Base-by-base conservation (phyloP, 176 grass and related monocot species). In the Carex myosuroides region DNA sequence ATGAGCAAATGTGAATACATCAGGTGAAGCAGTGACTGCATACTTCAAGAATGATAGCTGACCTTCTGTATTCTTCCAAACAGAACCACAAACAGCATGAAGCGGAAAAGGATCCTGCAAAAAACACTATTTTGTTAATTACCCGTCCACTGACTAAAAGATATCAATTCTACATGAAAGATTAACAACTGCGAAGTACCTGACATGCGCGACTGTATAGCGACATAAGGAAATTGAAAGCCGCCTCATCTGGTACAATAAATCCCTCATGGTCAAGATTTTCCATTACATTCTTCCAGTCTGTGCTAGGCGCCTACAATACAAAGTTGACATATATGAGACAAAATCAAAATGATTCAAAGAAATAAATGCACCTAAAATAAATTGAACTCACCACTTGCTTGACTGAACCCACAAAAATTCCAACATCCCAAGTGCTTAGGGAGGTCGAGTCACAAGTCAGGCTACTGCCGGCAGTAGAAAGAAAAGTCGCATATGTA, bases 231-330 rank as follows among this genome's bases (percentile, higher is more conserved):
- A 91, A 81, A 85, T 67, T 46, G 85, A 98, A 95, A n/a, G 95
- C 89, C 54, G 85, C 85, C 87, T 95, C 95, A 79, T 98, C 92
- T 55, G 91, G 95, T 48, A 98, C 77, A 58, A 76, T 89, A 84
- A 98, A 98, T 70, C 95, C 95, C 75, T 98, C 95, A 22, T 98
- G 92, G 78, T 98, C 92, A 74, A 98, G 95, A 79, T 91, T 91
- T 86, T 98, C 91, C 87, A 95, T 91, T 73, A 98, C 95, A 89
- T 56, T 57, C 4, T 66, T 84, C 95, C 92, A 98, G 69, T 91
- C 89, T 85, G 89, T 98, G 84, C 81, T 84, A 67, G 95, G 95
- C 60, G 92, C 89, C 95, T 98, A 79, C 70, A 90, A 80, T 87
- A 73, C 24, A 13, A 84, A 90, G 60, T 26, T 60, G 9, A 71